Evolutionary conservation across 345 rosid species (phyloP), one percentile per base, ranked within the genome.

Genomic region (Melastoma malabathricum): DNA sequence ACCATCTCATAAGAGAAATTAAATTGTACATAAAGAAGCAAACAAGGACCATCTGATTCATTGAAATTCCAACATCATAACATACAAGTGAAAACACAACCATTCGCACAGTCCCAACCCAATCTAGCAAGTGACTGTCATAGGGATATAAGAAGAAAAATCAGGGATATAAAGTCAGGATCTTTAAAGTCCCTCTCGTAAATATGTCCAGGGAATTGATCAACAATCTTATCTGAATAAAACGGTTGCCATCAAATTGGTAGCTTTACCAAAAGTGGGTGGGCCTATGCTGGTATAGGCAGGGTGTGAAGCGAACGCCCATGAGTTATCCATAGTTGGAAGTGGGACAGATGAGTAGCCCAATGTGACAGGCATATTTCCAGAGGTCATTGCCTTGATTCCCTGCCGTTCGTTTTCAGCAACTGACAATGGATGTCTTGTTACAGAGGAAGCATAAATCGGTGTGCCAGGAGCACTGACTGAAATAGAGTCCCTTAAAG

Each of bases 281-380:
- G 76, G 72, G 60, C 63, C 72, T 69, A 77, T 78, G 34, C 81
- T 74, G 4, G 69, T 50, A 50, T 64, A 76, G 14, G 89, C 71
- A 58, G 89, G 66, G 56, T 70, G 88, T 15, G 94, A 67, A 19
- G 65, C 70, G 59, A 71, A 48, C n/a, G 81, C 84, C 67, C 86
- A 82, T 1, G 95, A 73, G 61, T 77, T 72, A 47, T 87, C 97
- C 65, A 82, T 59, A 27, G 66, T 71, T 16, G 98, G 98, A 60
- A 87, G 90, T 64, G 87, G 97, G 55, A 75, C 76, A 8, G 87
- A 65, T 0, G 93, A 72, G 73, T 84, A 87, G 52, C 97, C 97
- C 22, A 87, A 84, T 72, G 72, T 70, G 43, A 73, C 51, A 0
- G 95, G 93, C 58, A 77, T 70, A 59, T 68, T 84, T 57, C 78